phyloP scores from a whole-genome alignment of 352 stramenopile genomes.

The Elongisporangium prolatum region DNA sequence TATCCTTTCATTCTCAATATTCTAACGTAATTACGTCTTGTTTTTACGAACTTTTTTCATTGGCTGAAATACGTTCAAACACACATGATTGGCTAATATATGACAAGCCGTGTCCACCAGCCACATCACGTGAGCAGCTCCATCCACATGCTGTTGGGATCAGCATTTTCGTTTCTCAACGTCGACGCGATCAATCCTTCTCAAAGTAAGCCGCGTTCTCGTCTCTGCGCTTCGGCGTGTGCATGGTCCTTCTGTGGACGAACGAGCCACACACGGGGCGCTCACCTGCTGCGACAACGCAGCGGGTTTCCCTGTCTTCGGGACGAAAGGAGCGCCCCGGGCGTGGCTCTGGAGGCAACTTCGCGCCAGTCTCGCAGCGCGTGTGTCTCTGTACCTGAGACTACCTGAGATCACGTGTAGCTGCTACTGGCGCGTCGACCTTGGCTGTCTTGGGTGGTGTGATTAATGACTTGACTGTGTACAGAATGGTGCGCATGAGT shows the following conservation, averaged over 20 bases:
- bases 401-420: background rate
- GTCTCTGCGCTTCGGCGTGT: background rate
- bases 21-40: background rate
- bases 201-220: background rate
- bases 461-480: constrained; percentile 40
- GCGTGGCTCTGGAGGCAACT: constrained; percentile 67
- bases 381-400: too few species aligned
- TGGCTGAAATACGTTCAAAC: background rate
- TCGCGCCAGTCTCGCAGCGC: constrained; percentile 20
- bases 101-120: background rate
- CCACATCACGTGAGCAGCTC: background rate
- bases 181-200: background rate
- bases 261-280: constrained; percentile 2
- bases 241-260: background rate
- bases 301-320: constrained; percentile 5
- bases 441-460: constrained; percentile 42
- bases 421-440: constrained; percentile 31
- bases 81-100: background rate
- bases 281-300: background rate
- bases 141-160: background rate
- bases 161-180: background rate
- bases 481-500: constrained; percentile 99
- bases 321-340: constrained; percentile 7
- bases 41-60: background rate
- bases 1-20: background rate